These are phyloP conservation scores for Rosa persica DNA, from an alignment of 306 rosid species.

Conservation along the genomic window DNA sequence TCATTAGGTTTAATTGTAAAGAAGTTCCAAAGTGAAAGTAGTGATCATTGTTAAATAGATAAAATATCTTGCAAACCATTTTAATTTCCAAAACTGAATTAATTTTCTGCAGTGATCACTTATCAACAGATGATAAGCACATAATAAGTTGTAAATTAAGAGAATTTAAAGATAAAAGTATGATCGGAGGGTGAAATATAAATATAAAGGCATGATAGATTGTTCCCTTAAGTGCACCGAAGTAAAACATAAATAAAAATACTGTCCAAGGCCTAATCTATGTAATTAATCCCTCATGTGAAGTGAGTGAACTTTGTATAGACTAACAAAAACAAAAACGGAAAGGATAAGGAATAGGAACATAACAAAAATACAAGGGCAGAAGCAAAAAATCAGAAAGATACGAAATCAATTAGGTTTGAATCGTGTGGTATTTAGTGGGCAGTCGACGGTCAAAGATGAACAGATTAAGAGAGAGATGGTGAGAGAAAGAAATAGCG, in stretches of 20 bases:
- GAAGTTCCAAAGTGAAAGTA: neutral
- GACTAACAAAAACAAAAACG: neutral
- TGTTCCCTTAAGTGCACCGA: no score
- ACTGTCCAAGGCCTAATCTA: no score
- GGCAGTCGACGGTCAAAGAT: constrained; percentile 89
- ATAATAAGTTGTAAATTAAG: no score
- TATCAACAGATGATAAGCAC: no score
- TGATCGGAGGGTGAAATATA: no score
- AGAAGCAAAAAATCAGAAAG: neutral
- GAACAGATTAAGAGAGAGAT: constrained; percentile 28
- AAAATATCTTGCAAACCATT: neutral
- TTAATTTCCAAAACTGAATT: no score
- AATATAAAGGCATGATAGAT: no score
- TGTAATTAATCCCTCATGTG: no score
- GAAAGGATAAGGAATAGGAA: neutral
- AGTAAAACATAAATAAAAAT: no score
- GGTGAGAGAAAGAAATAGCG: constrained; percentile 43
- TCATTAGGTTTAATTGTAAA: neutral
- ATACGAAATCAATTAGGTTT: constrained; percentile 23
- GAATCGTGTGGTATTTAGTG: constrained; percentile 21
- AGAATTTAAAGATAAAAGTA: no score
- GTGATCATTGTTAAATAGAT: neutral
- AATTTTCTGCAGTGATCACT: no score
- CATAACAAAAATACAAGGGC: neutral
- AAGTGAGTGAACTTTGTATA: no score